These are phyloP conservation scores for Tulasnella sp. DNA, from an alignment of 768 basidiomycete species.

Conservation along the genomic window DNA sequence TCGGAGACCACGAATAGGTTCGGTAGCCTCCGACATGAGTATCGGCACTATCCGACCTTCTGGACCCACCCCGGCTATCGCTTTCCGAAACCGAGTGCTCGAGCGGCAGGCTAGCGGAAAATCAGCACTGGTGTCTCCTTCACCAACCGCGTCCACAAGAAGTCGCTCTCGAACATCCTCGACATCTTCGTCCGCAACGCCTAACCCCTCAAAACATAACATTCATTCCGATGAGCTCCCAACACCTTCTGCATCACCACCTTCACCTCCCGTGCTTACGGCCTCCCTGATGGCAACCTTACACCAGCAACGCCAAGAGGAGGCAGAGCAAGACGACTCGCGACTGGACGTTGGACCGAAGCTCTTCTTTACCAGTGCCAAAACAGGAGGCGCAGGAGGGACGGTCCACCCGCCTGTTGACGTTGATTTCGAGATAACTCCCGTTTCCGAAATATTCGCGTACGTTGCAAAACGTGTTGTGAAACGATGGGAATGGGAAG, in stretches of 20 bases:
- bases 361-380: slow-evolving; percentile 67
- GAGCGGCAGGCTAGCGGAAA: slow-evolving; percentile 23
- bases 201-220: slow-evolving; percentile 15
- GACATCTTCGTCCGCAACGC: slow-evolving; percentile 23
- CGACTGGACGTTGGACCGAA: slow-evolving; percentile 44
- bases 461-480: slow-evolving; percentile 59
- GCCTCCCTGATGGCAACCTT: slow-evolving; percentile 15
- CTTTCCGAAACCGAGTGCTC: slow-evolving; percentile 22
- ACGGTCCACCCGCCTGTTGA: not conserved
- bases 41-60: not conserved
- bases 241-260: slow-evolving; percentile 16
- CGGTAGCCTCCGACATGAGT: not conserved
- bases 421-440: not conserved
- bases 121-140: slow-evolving; percentile 31
- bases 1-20: not conserved
- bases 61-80: slow-evolving; percentile 17
- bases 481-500: slow-evolving; percentile 55
- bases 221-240: slow-evolving; percentile 2
- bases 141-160: slow-evolving; percentile 34
- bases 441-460: slow-evolving; percentile 58
- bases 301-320: slow-evolving; percentile 15
- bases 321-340: slow-evolving; percentile 21
- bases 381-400: slow-evolving; percentile 48
- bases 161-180: slow-evolving; percentile 50
- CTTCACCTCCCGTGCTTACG: slow-evolving; percentile 13